These are phyloP conservation scores for Grosmannia clavigera DNA, from an alignment of 2,329 filamentous ascomycete genomes.

Conservation along the genomic window DNA sequence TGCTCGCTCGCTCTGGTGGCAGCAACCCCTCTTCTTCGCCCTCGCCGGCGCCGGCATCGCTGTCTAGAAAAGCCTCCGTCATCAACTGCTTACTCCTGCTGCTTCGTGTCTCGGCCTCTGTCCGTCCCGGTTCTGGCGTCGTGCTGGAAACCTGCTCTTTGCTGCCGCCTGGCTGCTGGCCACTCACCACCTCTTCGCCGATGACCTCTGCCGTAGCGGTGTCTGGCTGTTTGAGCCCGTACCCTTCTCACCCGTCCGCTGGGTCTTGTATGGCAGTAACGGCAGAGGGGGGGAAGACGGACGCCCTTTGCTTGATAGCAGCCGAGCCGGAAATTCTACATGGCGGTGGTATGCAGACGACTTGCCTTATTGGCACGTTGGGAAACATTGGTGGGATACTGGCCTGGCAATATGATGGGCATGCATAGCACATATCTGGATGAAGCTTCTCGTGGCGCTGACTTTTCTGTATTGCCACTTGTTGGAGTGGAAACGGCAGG, in stretches of 20 bases:
- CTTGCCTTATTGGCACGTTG: conserved; percentile 42
- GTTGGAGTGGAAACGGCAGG: not conserved
- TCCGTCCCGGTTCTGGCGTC: conserved; percentile 24
- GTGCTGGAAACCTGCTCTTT: conserved; percentile 47
- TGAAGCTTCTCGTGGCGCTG: too few species aligned
- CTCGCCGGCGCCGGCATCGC: conserved; percentile 55
- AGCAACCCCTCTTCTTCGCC: conserved; percentile 57
- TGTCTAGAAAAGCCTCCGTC: conserved; percentile 38
- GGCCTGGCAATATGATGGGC: conserved; percentile 23
- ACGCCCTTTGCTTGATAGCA: conserved; percentile 31
- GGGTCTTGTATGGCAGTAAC: conserved; percentile 22
- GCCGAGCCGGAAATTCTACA: conserved; percentile 26
- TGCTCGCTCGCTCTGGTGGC: conserved; percentile 31
- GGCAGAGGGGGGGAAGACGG: too few species aligned
- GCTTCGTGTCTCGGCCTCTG: not conserved
- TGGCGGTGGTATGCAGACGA: conserved; percentile 52
- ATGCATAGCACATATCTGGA: not conserved
- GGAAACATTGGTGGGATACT: conserved; percentile 48
- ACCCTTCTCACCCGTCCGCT: conserved; percentile 60
- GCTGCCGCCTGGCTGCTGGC: conserved; percentile 54
- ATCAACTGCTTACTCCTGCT: conserved; percentile 16
- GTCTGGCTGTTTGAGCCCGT: conserved; percentile 74
- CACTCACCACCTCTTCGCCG: conserved; percentile 53
- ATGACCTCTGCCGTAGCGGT: conserved; percentile 64
- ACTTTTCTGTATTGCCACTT: not conserved